phyloP scores from a whole-genome alignment of 805 yeast species.

The Diddensiella transvaalensis region DNA sequence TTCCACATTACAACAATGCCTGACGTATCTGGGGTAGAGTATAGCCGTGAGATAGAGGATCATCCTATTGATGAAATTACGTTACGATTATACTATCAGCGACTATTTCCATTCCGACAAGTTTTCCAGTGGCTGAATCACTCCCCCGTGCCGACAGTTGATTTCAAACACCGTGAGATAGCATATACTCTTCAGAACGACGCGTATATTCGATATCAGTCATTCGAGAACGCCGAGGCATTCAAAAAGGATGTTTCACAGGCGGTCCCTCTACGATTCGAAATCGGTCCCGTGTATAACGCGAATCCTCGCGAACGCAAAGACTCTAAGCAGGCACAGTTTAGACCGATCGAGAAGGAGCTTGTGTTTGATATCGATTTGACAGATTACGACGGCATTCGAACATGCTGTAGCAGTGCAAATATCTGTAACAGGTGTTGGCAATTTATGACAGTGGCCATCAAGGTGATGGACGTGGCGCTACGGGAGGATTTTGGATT shows the following conservation, averaged over 20 bases:
- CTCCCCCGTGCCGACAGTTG: slow-evolving; percentile 67
- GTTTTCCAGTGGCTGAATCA: slow-evolving; percentile 90
- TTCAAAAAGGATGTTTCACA: slow-evolving; percentile 72
- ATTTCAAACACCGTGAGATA: slow-evolving; percentile 85
- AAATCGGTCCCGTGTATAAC: slow-evolving; percentile 88
- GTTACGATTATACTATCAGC: slow-evolving; percentile 29
- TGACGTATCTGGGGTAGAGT: not conserved
- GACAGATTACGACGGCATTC: slow-evolving; percentile 89
- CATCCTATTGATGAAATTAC: slow-evolving; percentile 17
- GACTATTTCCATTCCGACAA: slow-evolving; percentile 67
- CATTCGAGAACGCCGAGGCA: slow-evolving; percentile 62
- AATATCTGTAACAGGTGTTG: slow-evolving; percentile 86
- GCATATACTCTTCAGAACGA: slow-evolving; percentile 88
- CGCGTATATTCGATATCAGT: slow-evolving; percentile 85
- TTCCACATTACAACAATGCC: no score
- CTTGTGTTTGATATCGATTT: slow-evolving; percentile 95
- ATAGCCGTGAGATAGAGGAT: slow-evolving; percentile 6
- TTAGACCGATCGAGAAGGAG: slow-evolving; percentile 82
- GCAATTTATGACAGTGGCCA: slow-evolving; percentile 85
- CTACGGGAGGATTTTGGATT: slow-evolving; percentile 88
- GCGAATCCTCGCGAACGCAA: slow-evolving; percentile 86
- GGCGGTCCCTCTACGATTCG: slow-evolving; percentile 85
- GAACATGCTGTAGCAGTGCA: slow-evolving; percentile 91
- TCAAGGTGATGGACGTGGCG: slow-evolving; percentile 66
- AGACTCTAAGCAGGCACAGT: slow-evolving; percentile 59